Evolutionary conservation across 495 filamentous ascomycete genomes (phyloP).

Genomic region (Xylaria acuta): DNA sequence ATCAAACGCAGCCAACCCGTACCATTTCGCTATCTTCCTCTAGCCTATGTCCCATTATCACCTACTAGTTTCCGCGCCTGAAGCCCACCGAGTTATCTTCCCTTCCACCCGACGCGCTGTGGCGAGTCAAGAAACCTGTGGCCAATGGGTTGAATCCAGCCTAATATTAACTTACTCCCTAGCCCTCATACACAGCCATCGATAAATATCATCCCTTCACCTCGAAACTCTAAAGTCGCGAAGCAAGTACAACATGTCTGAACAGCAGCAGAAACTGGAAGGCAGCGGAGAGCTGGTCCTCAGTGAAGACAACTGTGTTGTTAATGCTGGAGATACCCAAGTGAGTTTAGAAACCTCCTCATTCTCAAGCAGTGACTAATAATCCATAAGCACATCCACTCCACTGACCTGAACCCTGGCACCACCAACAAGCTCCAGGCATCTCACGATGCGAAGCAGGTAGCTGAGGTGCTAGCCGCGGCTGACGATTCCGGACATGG

Average conservation of each 20-base stretch:
- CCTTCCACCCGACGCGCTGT: not conserved
- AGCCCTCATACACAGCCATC: not conserved
- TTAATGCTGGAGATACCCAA: not conserved
- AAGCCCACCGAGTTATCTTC: not conserved
- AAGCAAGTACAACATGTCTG: not conserved
- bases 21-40: not conserved
- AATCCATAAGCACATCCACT: not conserved
- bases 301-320: not conserved
- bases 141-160: not conserved
- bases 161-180: not conserved
- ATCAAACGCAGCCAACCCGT: not conserved
- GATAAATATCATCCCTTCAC: not conserved
- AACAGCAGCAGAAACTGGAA: not conserved
- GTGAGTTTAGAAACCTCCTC: not conserved
- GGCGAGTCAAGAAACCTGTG: not conserved
- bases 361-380: not conserved
- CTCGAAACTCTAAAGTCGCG: not conserved
- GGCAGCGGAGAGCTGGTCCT: not conserved
- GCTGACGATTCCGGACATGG: not conserved
- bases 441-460: not conserved
- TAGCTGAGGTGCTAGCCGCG: not conserved
- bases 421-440: not conserved
- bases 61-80: not conserved
- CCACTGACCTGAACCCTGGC: not conserved
- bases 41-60: not conserved